Evolutionary conservation across 2,329 filamentous ascomycete genomes (phyloP).

Genomic region (Colletotrichum tanaceti): DNA sequence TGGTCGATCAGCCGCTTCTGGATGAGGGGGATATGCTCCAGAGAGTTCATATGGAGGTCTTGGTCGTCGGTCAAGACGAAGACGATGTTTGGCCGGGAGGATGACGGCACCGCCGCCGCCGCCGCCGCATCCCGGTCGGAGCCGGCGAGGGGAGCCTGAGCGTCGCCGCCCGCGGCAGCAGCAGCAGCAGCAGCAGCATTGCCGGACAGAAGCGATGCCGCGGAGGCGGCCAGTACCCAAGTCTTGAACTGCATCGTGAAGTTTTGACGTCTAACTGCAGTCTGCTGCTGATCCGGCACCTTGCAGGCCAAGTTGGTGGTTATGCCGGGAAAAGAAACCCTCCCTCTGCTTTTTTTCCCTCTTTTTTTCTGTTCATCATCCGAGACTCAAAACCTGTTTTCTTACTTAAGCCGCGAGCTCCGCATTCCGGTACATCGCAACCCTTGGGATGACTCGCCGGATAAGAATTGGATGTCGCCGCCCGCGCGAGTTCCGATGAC

Average conservation of each 20-base stretch:
- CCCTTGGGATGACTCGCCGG: slow-evolving; percentile 27
- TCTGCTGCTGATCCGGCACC: too few relatives aligned
- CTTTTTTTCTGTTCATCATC: too few relatives aligned
- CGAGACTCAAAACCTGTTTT: neutral
- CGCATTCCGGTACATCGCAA: neutral
- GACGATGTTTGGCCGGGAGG: slow-evolving; percentile 64
- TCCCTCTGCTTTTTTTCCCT: too few relatives aligned
- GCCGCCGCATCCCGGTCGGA: neutral
- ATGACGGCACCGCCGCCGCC: slow-evolving; percentile 16
- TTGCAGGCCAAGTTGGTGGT: neutral
- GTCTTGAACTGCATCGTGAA: slow-evolving; percentile 16
- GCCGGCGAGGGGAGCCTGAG: slow-evolving; percentile 29
- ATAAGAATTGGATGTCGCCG: neutral
- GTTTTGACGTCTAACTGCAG: too few relatives aligned
- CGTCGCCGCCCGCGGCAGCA: too few relatives aligned
- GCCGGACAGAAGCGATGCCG: slow-evolving; percentile 6
- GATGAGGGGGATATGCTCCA: slow-evolving; percentile 68
- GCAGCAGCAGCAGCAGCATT: too few relatives aligned
- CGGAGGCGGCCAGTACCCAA: neutral
- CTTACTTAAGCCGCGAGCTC: neutral
- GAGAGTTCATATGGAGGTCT: slow-evolving; percentile 69
- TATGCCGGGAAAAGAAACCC: neutral
- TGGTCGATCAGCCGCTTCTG: slow-evolving; percentile 65
- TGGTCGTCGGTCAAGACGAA: slow-evolving; percentile 77
- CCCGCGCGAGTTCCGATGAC: slow-evolving; percentile 30